Base-by-base conservation (phyloP, 768 basidiomycete genomes). In the Mycena latifolia region DNA sequence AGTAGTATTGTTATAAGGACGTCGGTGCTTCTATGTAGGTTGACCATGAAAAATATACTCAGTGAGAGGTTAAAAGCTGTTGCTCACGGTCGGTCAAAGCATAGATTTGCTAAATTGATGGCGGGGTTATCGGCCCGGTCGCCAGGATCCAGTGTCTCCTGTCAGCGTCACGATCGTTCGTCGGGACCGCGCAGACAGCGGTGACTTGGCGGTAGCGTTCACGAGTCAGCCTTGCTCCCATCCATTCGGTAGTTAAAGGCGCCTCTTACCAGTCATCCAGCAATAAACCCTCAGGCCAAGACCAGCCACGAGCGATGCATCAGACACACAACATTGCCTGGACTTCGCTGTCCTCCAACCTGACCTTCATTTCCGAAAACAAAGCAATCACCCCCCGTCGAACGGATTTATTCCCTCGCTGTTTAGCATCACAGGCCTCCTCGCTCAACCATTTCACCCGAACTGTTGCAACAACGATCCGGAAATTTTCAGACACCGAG, bases 281-380 rank as follows among this genome's bases (percentile, higher is more conserved):
- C 5, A 33, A 11, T 33, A 33, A 33, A 33, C 31, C 31, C 11
- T 33, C 31, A 11, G 33, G 6, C 24, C 11, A 15, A 4, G 15
- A 18, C 25, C 22, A 2, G 2, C 48, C 27, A 29, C 27, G 2
- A 14, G 35, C 64, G 31, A 82, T 82, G 82, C 80, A 81, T 58
- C 81, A 81, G 74, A 74, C 77, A 33, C 81, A 81, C 55, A 80
- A 77, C 47, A 78, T 82, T 25, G 78, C 81, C 1, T 81, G 82
- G 81, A 69, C 76, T 35, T 59, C 73, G 1, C 63, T 82, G n/a
- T 69, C 78, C 10, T 69, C 75, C 14, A 75, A 80, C 66, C 73
- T 80, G 69, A 71, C 68, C 48, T 79, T 78, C 66, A 69, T 78
- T 2, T 61, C 53, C 28, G 74, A 81, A 22, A 76, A 82, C 65